Evolutionary conservation across 148 eudicot genomes (phyloP).

Genomic region (Pharnaceum exiguum): DNA sequence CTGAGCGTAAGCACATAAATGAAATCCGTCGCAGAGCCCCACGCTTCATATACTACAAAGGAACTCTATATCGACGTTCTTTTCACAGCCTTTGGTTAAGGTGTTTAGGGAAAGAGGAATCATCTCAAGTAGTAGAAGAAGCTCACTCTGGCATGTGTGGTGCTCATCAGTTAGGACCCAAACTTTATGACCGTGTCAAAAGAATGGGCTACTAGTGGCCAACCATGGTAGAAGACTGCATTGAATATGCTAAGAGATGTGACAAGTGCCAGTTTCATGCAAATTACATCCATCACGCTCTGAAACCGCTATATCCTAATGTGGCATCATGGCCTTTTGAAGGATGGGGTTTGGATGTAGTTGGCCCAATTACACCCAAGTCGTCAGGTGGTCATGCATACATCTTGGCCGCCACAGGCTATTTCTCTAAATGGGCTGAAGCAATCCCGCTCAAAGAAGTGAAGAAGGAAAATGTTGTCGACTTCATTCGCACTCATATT

Average conservation of each 20-base stretch:
- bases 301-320: not conserved
- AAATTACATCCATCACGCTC: slow-evolving; percentile 2
- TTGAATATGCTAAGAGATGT: slow-evolving; percentile 3
- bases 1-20: not conserved
- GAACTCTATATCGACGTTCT: not conserved
- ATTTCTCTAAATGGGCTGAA: slow-evolving; percentile 6
- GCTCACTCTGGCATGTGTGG: slow-evolving; percentile 1
- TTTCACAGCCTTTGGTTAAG: not conserved
- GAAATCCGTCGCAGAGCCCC: not conserved
- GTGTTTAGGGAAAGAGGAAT: not conserved
- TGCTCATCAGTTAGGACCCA: slow-evolving; percentile 9
- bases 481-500: not conserved
- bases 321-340: not conserved
- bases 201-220: slow-evolving; percentile 14
- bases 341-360: slow-evolving; percentile 2
- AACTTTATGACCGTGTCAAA: not conserved
- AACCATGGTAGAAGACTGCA: slow-evolving; percentile 2
- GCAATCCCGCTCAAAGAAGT: not conserved
- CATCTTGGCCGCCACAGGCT: not conserved
- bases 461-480: slow-evolving; percentile 5
- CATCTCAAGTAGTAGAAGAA: not conserved
- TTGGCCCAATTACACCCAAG: not conserved
- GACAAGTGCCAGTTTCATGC: slow-evolving; percentile 1
- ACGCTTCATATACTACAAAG: not conserved
- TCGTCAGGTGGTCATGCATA: not conserved